Conservation (phyloP, 1,284 basidiomycete genomes). For the Ganoderma leucocontextum region DNA sequence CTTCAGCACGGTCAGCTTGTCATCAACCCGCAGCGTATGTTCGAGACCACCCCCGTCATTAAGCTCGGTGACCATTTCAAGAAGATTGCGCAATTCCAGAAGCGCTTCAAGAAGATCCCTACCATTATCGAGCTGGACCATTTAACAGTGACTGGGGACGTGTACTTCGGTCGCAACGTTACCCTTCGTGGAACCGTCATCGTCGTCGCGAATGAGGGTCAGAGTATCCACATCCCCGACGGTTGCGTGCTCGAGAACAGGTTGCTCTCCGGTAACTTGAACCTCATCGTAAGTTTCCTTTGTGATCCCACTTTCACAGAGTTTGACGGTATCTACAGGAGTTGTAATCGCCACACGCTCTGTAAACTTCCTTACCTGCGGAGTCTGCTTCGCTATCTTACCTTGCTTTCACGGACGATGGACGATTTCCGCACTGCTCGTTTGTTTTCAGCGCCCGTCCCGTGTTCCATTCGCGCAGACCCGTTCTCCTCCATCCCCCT, state of each 20-base stretch:
- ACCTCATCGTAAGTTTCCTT: constrained; percentile 51
- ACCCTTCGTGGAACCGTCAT: constrained; percentile 90
- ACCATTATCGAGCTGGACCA: constrained; percentile 95
- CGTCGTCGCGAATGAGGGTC: constrained; percentile 47
- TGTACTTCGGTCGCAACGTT: constrained; percentile 95
- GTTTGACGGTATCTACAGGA: constrained; percentile 18
- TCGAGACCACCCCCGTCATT: constrained; percentile 96
- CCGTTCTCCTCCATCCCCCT: not conserved
- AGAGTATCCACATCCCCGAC: constrained; percentile 95
- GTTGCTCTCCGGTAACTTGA: constrained; percentile 61
- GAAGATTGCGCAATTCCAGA: constrained; percentile 97
- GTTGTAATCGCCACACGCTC: constrained; percentile 16
- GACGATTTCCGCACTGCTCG: constrained; percentile 16
- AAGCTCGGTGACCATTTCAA: constrained; percentile 96
- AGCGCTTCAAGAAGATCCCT: constrained; percentile 97
- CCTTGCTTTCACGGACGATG: constrained; percentile 22
- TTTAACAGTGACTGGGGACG: constrained; percentile 95
- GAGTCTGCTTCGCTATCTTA: constrained; percentile 7
- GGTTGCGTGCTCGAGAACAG: constrained; percentile 95
- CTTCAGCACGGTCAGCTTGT: constrained; percentile 94
- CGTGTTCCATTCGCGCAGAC: constrained; percentile 1
- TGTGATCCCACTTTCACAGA: not conserved
- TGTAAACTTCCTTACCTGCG: not conserved
- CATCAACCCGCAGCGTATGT: constrained; percentile 91
- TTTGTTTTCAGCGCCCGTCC: constrained; percentile 18